A percentile compares a stretch with the other conserved stretches of the same genome.
Evolutionary conservation across 2,329 filamentous ascomycete species (phyloP).

Genomic region (Penicillium sp.): DNA sequence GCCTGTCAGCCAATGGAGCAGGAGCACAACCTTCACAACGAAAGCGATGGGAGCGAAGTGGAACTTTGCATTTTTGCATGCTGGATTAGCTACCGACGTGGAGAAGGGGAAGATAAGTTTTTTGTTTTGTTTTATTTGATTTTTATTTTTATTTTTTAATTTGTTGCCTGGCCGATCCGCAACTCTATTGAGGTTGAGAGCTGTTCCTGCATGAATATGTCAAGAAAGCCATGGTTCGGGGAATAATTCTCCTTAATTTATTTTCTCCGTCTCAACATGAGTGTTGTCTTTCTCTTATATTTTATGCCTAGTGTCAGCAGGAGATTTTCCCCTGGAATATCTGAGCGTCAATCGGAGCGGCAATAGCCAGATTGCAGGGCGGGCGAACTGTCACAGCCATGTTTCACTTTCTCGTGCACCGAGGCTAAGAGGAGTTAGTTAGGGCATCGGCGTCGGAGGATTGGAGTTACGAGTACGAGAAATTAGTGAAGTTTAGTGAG

Average conservation of each 20-base stretch:
- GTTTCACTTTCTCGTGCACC: conserved; percentile 24
- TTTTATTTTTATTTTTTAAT: too few species aligned
- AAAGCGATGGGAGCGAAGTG: background rate
- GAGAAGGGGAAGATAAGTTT: conserved; percentile 5
- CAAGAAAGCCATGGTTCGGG: background rate
- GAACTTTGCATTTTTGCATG: background rate
- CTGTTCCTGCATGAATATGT: conserved; percentile 8
- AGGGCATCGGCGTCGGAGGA: conserved; percentile 9
- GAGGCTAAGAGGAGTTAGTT: conserved; percentile 4
- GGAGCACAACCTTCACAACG: background rate
- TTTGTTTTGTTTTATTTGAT: too few species aligned
- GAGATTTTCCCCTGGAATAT: conserved; percentile 1
- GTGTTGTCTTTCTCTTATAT: background rate
- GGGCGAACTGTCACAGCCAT: conserved; percentile 19
- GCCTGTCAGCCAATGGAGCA: background rate
- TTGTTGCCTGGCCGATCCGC: conserved; percentile 16
- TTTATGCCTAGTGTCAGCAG: conserved; percentile 1
- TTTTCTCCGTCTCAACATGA: background rate
- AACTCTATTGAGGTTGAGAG: conserved; percentile 17
- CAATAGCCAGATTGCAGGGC: background rate
- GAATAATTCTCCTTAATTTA: background rate
- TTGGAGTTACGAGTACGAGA: background rate
- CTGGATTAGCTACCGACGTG: conserved; percentile 18
- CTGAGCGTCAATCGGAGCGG: background rate
- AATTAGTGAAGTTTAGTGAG: conserved; percentile 5